Percentiles rank a stretch among this genome's conserved stretches.
These are phyloP conservation scores for Fagus sylvatica DNA, from an alignment of 306 rosid species.

Conservation along the genomic window DNA sequence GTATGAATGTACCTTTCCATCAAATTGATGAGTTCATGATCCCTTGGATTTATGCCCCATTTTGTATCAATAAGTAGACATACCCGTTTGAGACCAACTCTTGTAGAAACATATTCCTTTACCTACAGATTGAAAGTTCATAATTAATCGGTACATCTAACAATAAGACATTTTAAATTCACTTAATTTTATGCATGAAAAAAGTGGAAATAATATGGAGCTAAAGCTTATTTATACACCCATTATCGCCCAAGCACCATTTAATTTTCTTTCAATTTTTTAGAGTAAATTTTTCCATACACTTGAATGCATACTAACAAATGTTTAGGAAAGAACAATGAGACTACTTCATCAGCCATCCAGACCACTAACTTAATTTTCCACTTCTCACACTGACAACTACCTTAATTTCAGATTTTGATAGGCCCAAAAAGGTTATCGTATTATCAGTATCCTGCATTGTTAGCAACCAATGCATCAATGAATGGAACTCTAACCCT, in stretches of 20 bases:
- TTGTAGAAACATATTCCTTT: slow-evolving; percentile 85
- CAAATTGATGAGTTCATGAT: slow-evolving; percentile 72
- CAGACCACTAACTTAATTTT: neutral
- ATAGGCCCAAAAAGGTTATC: neutral
- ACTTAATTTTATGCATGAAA: slow-evolving; percentile 1
- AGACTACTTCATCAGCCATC: slow-evolving; percentile 1
- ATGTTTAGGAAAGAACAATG: neutral
- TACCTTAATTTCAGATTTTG: neutral
- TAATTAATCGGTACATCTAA: neutral
- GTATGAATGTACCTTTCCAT: slow-evolving; percentile 77
- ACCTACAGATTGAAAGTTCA: slow-evolving; percentile 51
- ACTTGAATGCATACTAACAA: slow-evolving; percentile 1
- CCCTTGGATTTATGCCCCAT: slow-evolving; percentile 99
- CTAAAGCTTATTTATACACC: neutral
- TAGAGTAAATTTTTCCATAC: neutral
- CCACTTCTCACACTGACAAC: neutral
- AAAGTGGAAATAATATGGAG: neutral
- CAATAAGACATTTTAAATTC: neutral
- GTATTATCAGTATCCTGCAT: neutral
- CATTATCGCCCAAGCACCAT: neutral
- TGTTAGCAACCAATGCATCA: neutral
- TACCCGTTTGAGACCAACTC: slow-evolving; percentile 81
- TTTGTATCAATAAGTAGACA: slow-evolving; percentile 90
- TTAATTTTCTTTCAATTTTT: neutral
- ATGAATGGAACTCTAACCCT: neutral